Conservation (phyloP, 805 yeast genomes). For the Yamadazyma laniorum region DNA sequence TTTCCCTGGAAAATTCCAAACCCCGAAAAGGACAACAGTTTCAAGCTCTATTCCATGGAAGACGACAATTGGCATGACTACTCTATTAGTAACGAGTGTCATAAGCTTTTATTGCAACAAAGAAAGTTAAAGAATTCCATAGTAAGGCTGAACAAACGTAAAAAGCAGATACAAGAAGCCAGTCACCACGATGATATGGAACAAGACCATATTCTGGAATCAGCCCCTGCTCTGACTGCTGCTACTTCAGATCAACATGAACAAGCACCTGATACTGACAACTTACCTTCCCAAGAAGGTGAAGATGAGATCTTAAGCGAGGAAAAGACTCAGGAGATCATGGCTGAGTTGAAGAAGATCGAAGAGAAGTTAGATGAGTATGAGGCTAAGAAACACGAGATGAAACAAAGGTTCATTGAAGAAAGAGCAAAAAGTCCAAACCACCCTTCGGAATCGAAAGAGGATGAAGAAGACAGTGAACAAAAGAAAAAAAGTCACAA, state of each 20-base stretch:
- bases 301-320: slow-evolving; percentile 29
- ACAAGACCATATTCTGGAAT: slow-evolving; percentile 17
- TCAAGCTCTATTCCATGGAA: slow-evolving; percentile 76
- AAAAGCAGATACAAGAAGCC: slow-evolving; percentile 22
- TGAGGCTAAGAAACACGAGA: slow-evolving; percentile 33
- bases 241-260: neutral
- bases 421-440: slow-evolving; percentile 9
- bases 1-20: slow-evolving; percentile 96
- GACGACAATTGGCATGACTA: slow-evolving; percentile 82
- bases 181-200: slow-evolving; percentile 16
- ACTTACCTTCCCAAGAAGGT: neutral
- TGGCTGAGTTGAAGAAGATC: slow-evolving; percentile 35
- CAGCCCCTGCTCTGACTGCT: neutral
- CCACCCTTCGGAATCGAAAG: slow-evolving; percentile 2
- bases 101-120: slow-evolving; percentile 59
- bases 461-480: slow-evolving; percentile 15
- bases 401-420: slow-evolving; percentile 31
- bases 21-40: slow-evolving; percentile 68
- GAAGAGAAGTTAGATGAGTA: slow-evolving; percentile 37
- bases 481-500: slow-evolving; percentile 41
- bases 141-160: slow-evolving; percentile 42
- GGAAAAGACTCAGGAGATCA: slow-evolving; percentile 30
- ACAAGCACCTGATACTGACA: slow-evolving; percentile 1
- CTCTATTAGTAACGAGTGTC: slow-evolving; percentile 66
- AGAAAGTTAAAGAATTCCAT: slow-evolving; percentile 52